A percentile compares a stretch with the other conserved stretches of the same genome.
Evolutionary conservation across 345 rosid genomes (phyloP).

Genomic region (Citrus maxima): DNA sequence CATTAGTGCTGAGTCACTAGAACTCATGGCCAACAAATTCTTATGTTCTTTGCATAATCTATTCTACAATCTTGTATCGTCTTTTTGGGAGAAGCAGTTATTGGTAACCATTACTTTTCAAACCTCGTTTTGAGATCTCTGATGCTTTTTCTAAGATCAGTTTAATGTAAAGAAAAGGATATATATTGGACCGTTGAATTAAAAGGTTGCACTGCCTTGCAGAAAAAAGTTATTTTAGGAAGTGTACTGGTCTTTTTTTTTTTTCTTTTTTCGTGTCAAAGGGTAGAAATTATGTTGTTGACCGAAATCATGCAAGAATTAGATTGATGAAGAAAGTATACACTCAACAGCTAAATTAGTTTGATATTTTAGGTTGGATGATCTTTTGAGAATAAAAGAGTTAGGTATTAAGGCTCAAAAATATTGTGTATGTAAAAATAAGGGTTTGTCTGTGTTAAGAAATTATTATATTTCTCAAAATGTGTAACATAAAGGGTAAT

Average conservation of each 20-base stretch:
- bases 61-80: not conserved
- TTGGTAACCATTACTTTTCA: not conserved
- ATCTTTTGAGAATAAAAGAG: not conserved
- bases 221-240: not conserved
- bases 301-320: not conserved
- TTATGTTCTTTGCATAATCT: not conserved
- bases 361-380: not conserved
- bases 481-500: slow-evolving; percentile 7
- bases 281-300: not conserved
- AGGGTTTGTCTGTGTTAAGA: not conserved
- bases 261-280: not conserved
- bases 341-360: not conserved
- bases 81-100: not conserved
- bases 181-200: not conserved
- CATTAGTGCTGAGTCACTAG: not conserved
- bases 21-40: not conserved
- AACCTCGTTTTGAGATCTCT: not conserved
- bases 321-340: not conserved
- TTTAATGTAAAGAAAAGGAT: not conserved
- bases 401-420: not conserved
- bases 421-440: not conserved
- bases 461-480: not conserved
- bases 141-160: not conserved
- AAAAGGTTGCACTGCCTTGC: not conserved
- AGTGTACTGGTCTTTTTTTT: not conserved